A percentile compares a stretch with the other conserved stretches of the same genome.
Evolutionary conservation across 345 rosid species (phyloP).

Genomic region (Rhodomyrtus tomentosa): DNA sequence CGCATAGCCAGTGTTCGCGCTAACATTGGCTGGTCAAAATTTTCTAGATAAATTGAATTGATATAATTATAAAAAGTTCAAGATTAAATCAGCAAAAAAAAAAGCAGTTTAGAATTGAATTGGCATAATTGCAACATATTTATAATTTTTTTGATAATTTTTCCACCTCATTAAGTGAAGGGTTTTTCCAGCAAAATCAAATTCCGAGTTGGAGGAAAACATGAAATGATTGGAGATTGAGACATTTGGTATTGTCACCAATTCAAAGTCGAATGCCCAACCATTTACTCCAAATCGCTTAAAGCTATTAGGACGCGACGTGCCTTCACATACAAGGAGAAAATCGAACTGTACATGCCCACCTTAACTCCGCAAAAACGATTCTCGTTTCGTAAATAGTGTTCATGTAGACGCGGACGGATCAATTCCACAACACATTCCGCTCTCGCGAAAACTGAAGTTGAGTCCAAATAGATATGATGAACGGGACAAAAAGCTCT

Average conservation of each 20-base stretch:
- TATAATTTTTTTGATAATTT: too few species aligned
- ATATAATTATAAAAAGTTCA: too few species aligned
- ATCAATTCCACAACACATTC: not conserved
- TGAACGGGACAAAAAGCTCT: not conserved
- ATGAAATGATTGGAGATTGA: not conserved
- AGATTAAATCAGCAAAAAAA: too few species aligned
- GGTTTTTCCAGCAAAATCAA: not conserved
- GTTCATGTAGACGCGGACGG: not conserved
- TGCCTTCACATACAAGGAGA: not conserved
- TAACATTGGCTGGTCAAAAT: too few species aligned
- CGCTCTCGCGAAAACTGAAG: not conserved
- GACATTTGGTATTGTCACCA: not conserved
- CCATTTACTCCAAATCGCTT: not conserved
- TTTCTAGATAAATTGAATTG: too few species aligned
- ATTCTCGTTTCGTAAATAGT: not conserved
- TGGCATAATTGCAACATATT: too few species aligned
- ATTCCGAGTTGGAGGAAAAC: not conserved
- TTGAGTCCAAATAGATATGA: not conserved
- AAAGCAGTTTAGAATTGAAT: too few species aligned
- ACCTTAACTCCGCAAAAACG: not conserved
- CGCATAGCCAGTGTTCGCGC: too few species aligned
- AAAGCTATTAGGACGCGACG: not conserved
- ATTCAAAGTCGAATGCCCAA: not conserved
- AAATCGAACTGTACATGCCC: not conserved
- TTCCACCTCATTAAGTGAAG: not conserved